Percentiles rank a stretch among this genome's conserved stretches.
phyloP scores from a whole-genome alignment of 2,329 filamentous ascomycete genomes.

The Pseudopithomyces maydicus region DNA sequence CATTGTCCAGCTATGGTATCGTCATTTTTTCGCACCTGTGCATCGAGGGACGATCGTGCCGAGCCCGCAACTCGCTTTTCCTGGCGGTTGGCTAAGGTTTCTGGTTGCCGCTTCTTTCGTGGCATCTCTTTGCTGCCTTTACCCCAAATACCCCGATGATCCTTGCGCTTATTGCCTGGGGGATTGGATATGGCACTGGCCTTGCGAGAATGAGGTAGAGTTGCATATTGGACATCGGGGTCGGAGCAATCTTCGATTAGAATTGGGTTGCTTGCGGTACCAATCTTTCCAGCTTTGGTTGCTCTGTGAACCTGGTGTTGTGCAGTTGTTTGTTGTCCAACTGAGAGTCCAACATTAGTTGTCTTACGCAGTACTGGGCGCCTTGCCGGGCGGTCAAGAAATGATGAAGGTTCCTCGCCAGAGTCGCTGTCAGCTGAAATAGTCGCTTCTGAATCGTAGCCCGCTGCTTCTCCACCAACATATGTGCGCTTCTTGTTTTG shows the following conservation, averaged over 20 bases:
- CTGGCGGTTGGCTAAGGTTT: no score
- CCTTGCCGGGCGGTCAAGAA: not conserved
- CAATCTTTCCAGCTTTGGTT: not conserved
- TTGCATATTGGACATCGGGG: not conserved
- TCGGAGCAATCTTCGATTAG: not conserved
- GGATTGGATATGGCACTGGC: not conserved
- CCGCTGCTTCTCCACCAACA: not conserved
- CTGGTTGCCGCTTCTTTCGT: no score
- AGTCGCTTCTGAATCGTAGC: not conserved
- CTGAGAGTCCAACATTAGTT: not conserved
- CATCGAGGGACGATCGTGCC: no score
- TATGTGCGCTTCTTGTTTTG: not conserved
- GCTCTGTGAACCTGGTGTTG: not conserved
- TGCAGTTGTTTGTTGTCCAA: not conserved
- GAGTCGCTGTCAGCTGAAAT: not conserved
- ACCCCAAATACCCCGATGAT: no score
- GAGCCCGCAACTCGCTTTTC: no score
- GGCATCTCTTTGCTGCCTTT: no score
- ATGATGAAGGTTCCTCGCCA: not conserved
- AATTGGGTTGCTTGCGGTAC: not conserved
- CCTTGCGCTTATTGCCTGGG: no score
- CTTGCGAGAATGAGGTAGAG: not conserved
- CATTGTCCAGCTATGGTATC: not conserved
- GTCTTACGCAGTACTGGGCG: not conserved
- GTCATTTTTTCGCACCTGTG: no score